Base-by-base conservation (phyloP, 495 filamentous ascomycete genomes). In the Annulohypoxylon nitens region DNA sequence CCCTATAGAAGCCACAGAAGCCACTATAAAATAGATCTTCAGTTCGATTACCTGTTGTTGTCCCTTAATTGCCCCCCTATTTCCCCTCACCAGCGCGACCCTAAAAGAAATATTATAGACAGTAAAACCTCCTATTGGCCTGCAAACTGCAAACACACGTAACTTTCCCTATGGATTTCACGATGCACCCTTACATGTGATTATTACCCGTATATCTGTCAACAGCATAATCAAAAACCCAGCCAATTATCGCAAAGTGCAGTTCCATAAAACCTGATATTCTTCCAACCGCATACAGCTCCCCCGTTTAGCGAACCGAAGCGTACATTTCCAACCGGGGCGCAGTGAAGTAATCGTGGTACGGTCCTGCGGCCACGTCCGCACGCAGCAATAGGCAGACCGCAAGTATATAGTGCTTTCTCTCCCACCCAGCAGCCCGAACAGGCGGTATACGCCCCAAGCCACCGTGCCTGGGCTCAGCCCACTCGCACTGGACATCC, bases 331-430 rank as follows among this genome's bases (percentile, higher is more conserved):
- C n/a, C 0, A 16, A 12, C 11, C 12, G 50, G 50, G 50, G 50
- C 50, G 54, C 54, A 58, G 30, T 12, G 62, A 41, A 37, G 34
- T 34, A 34, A 34, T 57, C 8, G 50, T 34, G 16, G 26, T 9
- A 45, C 25, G 34, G 23, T 10, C 36, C 12, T 3, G 45, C 67
- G 43, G 51, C n/a, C 36, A 70, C 39, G 51, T 61, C 71, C 71
- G 66, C 16, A 57, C 9, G 43, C 30, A 23, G 51, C 64, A 64
- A 67, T 68, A 67, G 36, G 67, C 53, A 75, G 72, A 75, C 67
- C 72, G 71, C 71, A 70, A 74, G 10, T 70, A 25, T 67, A 54
- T 4, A 70, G 62, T 41, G 43, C 12, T 48, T 61, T 14, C 20
- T 5, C 9, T 4, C 10, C 0, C 59, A 18, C 61, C 14, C 36